Conservation (phyloP, 2,329 filamentous ascomycete species). For the Dothideomycetidae sp. region DNA sequence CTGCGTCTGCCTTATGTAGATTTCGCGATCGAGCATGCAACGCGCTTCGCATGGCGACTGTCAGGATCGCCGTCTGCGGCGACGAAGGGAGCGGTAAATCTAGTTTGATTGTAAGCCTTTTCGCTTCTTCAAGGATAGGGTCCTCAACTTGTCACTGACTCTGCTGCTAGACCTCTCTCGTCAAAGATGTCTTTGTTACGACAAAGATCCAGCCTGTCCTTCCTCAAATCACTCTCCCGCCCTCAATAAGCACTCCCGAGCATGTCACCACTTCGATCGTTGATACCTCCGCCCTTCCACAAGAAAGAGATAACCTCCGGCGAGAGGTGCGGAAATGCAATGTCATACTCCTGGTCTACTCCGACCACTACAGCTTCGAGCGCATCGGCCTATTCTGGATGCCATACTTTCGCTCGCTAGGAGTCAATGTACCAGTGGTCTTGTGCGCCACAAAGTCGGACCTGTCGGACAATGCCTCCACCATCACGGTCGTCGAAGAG, state of each 20-base stretch:
- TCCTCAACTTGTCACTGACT: background rate
- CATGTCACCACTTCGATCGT: slow-evolving; percentile 96
- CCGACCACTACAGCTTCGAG: slow-evolving; percentile 98
- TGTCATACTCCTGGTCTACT: slow-evolving; percentile 91
- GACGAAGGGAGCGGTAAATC: slow-evolving; percentile 94
- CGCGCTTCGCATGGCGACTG: slow-evolving; percentile 28
- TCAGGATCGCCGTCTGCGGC: slow-evolving; percentile 90
- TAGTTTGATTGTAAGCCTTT: slow-evolving; percentile 35
- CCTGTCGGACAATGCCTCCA: slow-evolving; percentile 56
- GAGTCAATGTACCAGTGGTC: slow-evolving; percentile 96
- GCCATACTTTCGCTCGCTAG: slow-evolving; percentile 90
- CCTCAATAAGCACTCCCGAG: slow-evolving; percentile 81
- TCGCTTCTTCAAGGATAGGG: background rate
- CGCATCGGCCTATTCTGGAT: slow-evolving; percentile 95
- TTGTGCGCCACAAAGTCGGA: slow-evolving; percentile 98
- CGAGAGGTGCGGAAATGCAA: slow-evolving; percentile 96
- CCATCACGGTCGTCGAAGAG: slow-evolving; percentile 78
- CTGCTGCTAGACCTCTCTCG: slow-evolving; percentile 68
- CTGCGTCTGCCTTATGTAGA: no score
- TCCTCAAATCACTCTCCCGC: slow-evolving; percentile 87
- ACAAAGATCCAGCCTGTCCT: slow-evolving; percentile 91
- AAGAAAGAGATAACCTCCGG: slow-evolving; percentile 77
- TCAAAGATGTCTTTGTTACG: slow-evolving; percentile 92
- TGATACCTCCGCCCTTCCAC: slow-evolving; percentile 88
- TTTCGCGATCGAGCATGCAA: background rate